Evolutionary conservation across 306 rosid genomes (phyloP).

Genomic region (Gastrolobium bilobum): DNA sequence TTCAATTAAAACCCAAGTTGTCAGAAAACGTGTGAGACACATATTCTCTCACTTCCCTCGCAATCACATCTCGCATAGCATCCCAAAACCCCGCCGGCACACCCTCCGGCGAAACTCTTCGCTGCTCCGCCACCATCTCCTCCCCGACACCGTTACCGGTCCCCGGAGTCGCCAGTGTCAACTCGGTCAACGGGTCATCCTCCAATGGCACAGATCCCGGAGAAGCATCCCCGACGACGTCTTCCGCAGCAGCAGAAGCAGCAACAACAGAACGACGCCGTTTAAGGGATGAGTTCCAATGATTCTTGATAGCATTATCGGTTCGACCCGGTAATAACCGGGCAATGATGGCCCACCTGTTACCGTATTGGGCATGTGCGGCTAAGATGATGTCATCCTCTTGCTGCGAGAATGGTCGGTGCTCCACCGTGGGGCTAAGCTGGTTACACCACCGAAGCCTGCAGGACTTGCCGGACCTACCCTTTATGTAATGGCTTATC

Average conservation of each 20-base stretch:
- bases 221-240: constrained; percentile 1
- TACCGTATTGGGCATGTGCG: constrained; percentile 76
- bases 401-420: constrained; percentile 72
- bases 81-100: constrained; percentile 75
- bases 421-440: constrained; percentile 81
- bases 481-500: constrained; percentile 72
- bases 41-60: constrained; percentile 78
- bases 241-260: no score
- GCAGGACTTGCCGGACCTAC: constrained; percentile 87
- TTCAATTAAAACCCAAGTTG: constrained; percentile 46
- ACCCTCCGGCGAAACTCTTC: constrained; percentile 33
- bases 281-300: constrained; percentile 90
- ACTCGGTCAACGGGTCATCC: constrained; percentile 70
- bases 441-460: constrained; percentile 92
- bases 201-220: constrained; percentile 28
- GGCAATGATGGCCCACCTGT: constrained; percentile 91
- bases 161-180: constrained; percentile 86
- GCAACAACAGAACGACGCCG: not conserved
- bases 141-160: not conserved
- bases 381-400: constrained; percentile 80
- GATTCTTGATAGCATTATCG: constrained; percentile 88
- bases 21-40: constrained; percentile 64
- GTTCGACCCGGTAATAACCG: constrained; percentile 84
- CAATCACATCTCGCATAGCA: constrained; percentile 69
- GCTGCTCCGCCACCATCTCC: not conserved